Percentiles rank a stretch among this genome's conserved stretches.
phyloP scores from a whole-genome alignment of 441 rosid species.

The Brassica balearica region DNA sequence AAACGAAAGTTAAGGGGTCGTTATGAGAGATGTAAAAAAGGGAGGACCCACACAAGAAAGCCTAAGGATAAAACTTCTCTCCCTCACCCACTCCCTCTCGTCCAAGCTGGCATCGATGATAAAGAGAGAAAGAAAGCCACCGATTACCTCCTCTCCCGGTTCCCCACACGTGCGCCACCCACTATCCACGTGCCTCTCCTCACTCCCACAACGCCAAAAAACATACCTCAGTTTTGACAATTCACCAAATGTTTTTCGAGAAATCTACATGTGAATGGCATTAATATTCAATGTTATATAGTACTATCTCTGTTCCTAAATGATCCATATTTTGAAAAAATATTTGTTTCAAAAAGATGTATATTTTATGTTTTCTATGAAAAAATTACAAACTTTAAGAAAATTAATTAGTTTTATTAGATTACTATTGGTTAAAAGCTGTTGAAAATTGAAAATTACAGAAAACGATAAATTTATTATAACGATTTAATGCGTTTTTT shows the following conservation, averaged over 20 bases:
- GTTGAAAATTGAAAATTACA: too few species aligned
- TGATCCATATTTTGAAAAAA: too few species aligned
- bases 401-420: too few species aligned
- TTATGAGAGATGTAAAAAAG: conserved; percentile 8
- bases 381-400: too few species aligned
- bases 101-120: conserved; percentile 54
- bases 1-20: background rate
- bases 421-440: too few species aligned
- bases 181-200: conserved; percentile 55
- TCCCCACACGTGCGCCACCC: conserved; percentile 39
- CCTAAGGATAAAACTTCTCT: conserved; percentile 34
- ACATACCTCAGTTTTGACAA: background rate
- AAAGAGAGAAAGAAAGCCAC: conserved; percentile 33
- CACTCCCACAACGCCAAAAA: background rate
- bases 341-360: too few species aligned
- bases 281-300: too few species aligned
- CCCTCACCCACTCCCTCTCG: conserved; percentile 41
- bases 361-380: too few species aligned
- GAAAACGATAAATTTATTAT: too few species aligned
- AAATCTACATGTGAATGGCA: too few species aligned
- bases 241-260: background rate
- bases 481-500: too few species aligned
- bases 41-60: conserved; percentile 29
- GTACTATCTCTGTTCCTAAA: too few species aligned
- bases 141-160: conserved; percentile 51